Evolutionary conservation across 768 basidiomycete genomes (phyloP).

Genomic region (Hygrophoropsis aurantiaca): DNA sequence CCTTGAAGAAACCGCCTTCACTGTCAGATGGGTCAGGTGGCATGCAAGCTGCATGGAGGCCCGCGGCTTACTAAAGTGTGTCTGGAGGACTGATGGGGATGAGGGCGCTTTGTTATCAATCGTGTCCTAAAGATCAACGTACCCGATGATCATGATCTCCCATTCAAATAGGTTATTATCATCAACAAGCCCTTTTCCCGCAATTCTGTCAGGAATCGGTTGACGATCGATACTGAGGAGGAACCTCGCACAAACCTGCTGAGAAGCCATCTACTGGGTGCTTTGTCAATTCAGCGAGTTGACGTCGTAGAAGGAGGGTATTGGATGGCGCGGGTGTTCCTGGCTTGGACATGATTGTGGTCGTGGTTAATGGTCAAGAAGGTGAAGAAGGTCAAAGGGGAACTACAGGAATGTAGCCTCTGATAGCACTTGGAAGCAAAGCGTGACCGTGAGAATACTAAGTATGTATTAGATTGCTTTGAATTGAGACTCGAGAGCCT

Average conservation of each 20-base stretch:
- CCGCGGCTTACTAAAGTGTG: conserved; percentile 88
- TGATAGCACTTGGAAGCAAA: background rate
- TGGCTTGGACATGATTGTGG: conserved; percentile 43
- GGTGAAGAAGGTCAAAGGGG: background rate
- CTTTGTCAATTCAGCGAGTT: conserved; percentile 85
- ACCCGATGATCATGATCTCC: conserved; percentile 97
- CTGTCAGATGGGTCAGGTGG: conserved; percentile 36
- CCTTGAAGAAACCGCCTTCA: conserved; percentile 96
- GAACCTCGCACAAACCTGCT: conserved; percentile 58
- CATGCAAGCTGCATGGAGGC: background rate
- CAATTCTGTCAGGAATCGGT: conserved; percentile 32
- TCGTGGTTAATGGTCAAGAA: background rate
- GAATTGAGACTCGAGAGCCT: too few relatives aligned
- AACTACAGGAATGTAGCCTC: background rate
- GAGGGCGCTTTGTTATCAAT: conserved; percentile 17
- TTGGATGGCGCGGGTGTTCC: conserved; percentile 33
- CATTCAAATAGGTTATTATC: conserved; percentile 95
- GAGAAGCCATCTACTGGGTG: conserved; percentile 95
- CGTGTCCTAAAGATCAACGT: conserved; percentile 22
- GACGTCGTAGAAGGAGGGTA: conserved; percentile 70
- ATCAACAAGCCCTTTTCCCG: conserved; percentile 78
- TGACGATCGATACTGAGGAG: conserved; percentile 28
- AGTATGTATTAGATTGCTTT: too few relatives aligned
- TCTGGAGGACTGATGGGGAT: conserved; percentile 71
- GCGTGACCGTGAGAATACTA: conserved; percentile 21